phyloP scores from a whole-genome alignment of 1,139 yeast genomes.

The Protomyces inouyei region DNA sequence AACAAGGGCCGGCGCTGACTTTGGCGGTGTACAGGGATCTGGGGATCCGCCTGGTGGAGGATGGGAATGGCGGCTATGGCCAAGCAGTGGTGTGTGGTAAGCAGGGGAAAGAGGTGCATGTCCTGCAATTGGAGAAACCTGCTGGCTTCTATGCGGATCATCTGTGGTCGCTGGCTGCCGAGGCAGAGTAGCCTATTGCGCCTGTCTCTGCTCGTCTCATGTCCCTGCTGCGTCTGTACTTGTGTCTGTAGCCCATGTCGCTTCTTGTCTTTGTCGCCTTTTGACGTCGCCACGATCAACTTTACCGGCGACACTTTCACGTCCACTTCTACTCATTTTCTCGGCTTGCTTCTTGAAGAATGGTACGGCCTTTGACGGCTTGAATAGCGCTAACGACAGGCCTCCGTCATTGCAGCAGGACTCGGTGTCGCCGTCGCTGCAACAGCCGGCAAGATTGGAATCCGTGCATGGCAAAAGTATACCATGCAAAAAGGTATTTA shows the following conservation, averaged over 20 bases:
- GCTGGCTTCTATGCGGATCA: slow-evolving; percentile 63
- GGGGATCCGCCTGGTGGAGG: slow-evolving; percentile 41
- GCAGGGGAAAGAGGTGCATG: slow-evolving; percentile 48
- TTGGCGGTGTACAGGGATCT: slow-evolving; percentile 42
- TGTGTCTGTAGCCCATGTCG: too few relatives aligned
- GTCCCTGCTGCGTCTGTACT: too few relatives aligned
- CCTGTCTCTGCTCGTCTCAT: not conserved
- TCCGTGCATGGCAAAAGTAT: slow-evolving; percentile 27
- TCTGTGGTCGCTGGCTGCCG: slow-evolving; percentile 58
- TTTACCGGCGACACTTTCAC: too few relatives aligned
- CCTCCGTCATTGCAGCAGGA: slow-evolving; percentile 24
- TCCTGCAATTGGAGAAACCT: slow-evolving; percentile 53
- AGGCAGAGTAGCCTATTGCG: not conserved
- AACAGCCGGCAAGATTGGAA: slow-evolving; percentile 25
- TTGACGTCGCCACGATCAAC: too few relatives aligned
- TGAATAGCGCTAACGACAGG: not conserved
- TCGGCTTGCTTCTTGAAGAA: not conserved
- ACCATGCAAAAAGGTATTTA: slow-evolving; percentile 13
- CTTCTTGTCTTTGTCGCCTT: not conserved
- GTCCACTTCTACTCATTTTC: too few relatives aligned
- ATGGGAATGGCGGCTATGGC: slow-evolving; percentile 40
- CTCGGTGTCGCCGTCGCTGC: slow-evolving; percentile 26
- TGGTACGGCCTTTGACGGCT: not conserved
- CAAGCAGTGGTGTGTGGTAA: slow-evolving; percentile 47
- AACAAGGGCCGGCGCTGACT: slow-evolving; percentile 31